phyloP scores from a whole-genome alignment of 2,329 filamentous ascomycete genomes.

The Fusarium globosum region DNA sequence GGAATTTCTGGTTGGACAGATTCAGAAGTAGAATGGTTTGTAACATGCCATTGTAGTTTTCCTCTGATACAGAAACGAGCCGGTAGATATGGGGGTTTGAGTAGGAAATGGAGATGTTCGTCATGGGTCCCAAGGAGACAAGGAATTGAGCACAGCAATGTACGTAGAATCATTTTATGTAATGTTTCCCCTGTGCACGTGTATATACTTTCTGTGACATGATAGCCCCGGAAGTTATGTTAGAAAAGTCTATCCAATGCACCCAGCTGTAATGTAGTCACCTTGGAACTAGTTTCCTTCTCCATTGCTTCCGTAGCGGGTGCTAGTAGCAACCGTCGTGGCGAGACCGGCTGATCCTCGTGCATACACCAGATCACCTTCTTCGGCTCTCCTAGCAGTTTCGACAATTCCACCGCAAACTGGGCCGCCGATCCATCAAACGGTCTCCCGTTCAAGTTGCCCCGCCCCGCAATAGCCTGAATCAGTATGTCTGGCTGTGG shows the following conservation, averaged over 20 bases:
- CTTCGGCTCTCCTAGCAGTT: background rate
- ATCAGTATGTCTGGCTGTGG: background rate
- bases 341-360: background rate
- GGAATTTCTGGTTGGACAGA: background rate
- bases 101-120: too few relatives aligned
- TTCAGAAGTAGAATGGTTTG: background rate
- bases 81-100: too few relatives aligned
- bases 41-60: fast-evolving
- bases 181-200: background rate
- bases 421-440: background rate
- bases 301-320: background rate
- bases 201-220: background rate
- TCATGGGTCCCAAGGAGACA: background rate
- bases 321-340: background rate
- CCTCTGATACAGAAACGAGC: fast-evolving
- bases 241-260: background rate
- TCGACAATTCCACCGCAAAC: background rate
- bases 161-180: background rate
- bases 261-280: background rate
- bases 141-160: background rate
- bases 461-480: background rate
- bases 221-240: background rate
- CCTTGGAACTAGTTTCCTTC: background rate
- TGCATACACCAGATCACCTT: background rate
- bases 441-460: background rate